Percentiles rank a stretch among this genome's conserved stretches.
Conservation (phyloP, 2,329 filamentous ascomycete species). For the Cytospora piceae region DNA sequence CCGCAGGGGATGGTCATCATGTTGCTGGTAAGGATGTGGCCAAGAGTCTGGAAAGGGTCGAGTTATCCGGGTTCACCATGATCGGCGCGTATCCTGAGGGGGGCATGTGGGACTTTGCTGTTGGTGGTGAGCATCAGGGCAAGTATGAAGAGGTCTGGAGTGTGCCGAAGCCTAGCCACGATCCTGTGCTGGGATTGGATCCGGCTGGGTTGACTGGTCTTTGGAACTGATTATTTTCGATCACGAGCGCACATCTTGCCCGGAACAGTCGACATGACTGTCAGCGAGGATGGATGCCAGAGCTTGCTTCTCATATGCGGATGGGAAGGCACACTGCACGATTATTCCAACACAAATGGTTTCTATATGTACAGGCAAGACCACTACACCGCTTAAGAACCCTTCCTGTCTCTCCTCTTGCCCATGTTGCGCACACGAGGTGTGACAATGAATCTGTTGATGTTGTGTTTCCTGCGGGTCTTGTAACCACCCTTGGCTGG, state of each 20-base stretch:
- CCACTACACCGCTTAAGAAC: slow-evolving; percentile 10
- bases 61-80: slow-evolving; percentile 55
- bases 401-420: slow-evolving; percentile 74
- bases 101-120: slow-evolving; percentile 54
- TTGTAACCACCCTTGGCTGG: slow-evolving; percentile 91
- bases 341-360: slow-evolving; percentile 12
- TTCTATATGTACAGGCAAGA: slow-evolving; percentile 37
- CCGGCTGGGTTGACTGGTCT: slow-evolving; percentile 24
- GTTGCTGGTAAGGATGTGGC: slow-evolving; percentile 39
- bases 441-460: slow-evolving; percentile 89
- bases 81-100: slow-evolving; percentile 58
- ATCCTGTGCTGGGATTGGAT: slow-evolving; percentile 50
- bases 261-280: neutral
- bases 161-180: slow-evolving; percentile 47
- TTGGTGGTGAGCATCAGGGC: slow-evolving; percentile 46
- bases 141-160: slow-evolving; percentile 49
- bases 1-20: slow-evolving; percentile 47
- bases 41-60: slow-evolving; percentile 39
- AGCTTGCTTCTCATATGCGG: neutral
- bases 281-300: neutral
- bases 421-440: slow-evolving; percentile 87
- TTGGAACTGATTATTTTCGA: slow-evolving; percentile 12
- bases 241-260: neutral
- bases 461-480: slow-evolving; percentile 84
- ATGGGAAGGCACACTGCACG: slow-evolving; percentile 11